phyloP scores from a whole-genome alignment of 345 rosid species.

The Citropsis articulata region DNA sequence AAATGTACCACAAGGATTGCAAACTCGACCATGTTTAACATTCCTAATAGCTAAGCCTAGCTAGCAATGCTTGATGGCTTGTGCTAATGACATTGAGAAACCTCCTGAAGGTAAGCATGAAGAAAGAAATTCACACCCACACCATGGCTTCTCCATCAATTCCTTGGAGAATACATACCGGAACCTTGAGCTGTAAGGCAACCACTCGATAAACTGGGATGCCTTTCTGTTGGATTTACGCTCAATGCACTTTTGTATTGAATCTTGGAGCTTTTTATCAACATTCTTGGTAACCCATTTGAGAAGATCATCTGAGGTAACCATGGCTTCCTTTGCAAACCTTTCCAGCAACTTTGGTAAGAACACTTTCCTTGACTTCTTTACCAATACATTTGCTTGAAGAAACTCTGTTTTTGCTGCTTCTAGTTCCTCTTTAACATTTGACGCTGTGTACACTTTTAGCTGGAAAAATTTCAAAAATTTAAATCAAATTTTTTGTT shows the following conservation, averaged over 20 bases:
- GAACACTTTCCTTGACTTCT: slow-evolving; percentile 63
- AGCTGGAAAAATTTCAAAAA: slow-evolving; percentile 37
- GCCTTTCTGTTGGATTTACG: slow-evolving; percentile 47
- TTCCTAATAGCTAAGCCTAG: neutral
- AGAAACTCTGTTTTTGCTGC: slow-evolving; percentile 71
- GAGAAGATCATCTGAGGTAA: slow-evolving; percentile 54
- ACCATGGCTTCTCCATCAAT: slow-evolving; percentile 60
- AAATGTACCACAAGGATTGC: neutral
- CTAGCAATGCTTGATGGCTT: slow-evolving; percentile 10
- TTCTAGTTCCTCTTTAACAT: slow-evolving; percentile 62
- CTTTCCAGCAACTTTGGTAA: slow-evolving; percentile 70
- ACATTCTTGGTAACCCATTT: slow-evolving; percentile 54
- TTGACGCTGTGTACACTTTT: slow-evolving; percentile 62
- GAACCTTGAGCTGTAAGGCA: slow-evolving; percentile 72
- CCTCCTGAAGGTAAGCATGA: slow-evolving; percentile 7
- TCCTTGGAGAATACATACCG: slow-evolving; percentile 71
- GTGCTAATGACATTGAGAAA: slow-evolving; percentile 12
- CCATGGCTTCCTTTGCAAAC: slow-evolving; percentile 62
- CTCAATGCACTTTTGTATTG: slow-evolving; percentile 52
- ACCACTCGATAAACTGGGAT: slow-evolving; percentile 66
- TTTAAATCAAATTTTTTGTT: no score
- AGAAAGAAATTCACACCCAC: slow-evolving; percentile 32
- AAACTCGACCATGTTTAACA: neutral
- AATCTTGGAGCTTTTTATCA: slow-evolving; percentile 59
- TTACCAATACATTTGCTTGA: slow-evolving; percentile 47